Percentiles rank a stretch among this genome's conserved stretches.
Conservation (phyloP, 192 early-diverging fungal genomes). For the Backusella parvicylindrica region DNA sequence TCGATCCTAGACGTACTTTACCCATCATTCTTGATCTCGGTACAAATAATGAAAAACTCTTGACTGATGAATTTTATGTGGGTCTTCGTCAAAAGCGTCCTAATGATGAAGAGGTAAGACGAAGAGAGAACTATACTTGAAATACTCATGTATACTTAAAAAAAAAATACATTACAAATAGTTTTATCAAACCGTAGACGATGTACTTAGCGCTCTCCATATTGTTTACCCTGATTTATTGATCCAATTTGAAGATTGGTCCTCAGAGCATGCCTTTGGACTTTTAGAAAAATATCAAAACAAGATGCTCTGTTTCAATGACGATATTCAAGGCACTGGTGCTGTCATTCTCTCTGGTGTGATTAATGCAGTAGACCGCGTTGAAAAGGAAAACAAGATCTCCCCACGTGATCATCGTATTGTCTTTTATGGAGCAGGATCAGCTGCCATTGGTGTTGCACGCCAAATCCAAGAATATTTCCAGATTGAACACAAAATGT, state of each 20-base stretch:
- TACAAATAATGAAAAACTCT: conserved; percentile 78
- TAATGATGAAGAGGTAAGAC: conserved; percentile 40
- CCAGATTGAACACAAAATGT: conserved; percentile 67
- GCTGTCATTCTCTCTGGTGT: conserved; percentile 92
- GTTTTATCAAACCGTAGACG: conserved; percentile 85
- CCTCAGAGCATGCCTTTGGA: conserved; percentile 86
- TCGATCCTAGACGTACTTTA: conserved; percentile 82
- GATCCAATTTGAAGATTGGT: conserved; percentile 97
- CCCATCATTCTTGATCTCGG: conserved; percentile 93
- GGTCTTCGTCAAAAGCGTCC: conserved; percentile 72
- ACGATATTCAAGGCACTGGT: conserved; percentile 93
- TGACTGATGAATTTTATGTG: conserved; percentile 88
- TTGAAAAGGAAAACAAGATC: conserved; percentile 55
- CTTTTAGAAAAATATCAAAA: conserved; percentile 78
- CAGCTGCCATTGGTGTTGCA: conserved; percentile 94
- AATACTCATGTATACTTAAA: background rate
- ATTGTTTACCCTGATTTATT: conserved; percentile 75
- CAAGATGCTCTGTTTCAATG: conserved; percentile 87
- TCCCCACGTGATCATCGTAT: conserved; percentile 76
- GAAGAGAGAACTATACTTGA: background rate
- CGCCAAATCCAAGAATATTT: conserved; percentile 87
- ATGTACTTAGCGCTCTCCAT: conserved; percentile 70
- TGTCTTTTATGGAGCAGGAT: conserved; percentile 95
- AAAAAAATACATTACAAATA: background rate
- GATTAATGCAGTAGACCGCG: conserved; percentile 77